These are phyloP conservation scores for Eucalyptus microcorys DNA, from an alignment of 345 rosid genomes.

Conservation along the genomic window DNA sequence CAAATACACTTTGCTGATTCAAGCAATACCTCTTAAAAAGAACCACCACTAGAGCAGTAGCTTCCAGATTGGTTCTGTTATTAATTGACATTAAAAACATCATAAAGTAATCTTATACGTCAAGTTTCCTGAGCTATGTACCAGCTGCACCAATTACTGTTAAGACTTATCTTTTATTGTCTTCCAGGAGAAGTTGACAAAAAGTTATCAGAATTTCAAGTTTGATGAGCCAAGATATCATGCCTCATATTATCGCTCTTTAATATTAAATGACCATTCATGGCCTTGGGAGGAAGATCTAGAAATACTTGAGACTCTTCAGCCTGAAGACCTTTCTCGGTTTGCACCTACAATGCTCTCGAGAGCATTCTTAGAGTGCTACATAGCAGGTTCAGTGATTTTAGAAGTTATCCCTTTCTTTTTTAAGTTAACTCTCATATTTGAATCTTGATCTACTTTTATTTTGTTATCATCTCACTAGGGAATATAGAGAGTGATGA, in stretches of 20 bases:
- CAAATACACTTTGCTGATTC: neutral
- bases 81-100: neutral
- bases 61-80: neutral
- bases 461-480: slow-evolving; percentile 1
- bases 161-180: neutral
- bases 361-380: slow-evolving; percentile 67
- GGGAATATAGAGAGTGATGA: slow-evolving; percentile 63
- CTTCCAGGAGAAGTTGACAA: slow-evolving; percentile 55
- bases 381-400: slow-evolving; percentile 39
- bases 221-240: slow-evolving; percentile 70
- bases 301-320: slow-evolving; percentile 44
- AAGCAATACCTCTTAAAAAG: neutral
- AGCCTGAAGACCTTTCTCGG: slow-evolving; percentile 47
- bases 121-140: neutral
- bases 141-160: neutral
- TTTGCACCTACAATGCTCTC: slow-evolving; percentile 66
- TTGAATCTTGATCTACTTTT: neutral
- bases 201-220: slow-evolving; percentile 58
- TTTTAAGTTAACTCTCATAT: neutral
- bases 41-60: neutral
- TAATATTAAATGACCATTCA: slow-evolving; percentile 42
- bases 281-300: slow-evolving; percentile 71
- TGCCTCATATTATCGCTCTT: slow-evolving; percentile 56
- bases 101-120: neutral
- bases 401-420: neutral